These are phyloP conservation scores for Chaetomium tenue DNA, from an alignment of 495 filamentous ascomycete genomes.

Conservation along the genomic window DNA sequence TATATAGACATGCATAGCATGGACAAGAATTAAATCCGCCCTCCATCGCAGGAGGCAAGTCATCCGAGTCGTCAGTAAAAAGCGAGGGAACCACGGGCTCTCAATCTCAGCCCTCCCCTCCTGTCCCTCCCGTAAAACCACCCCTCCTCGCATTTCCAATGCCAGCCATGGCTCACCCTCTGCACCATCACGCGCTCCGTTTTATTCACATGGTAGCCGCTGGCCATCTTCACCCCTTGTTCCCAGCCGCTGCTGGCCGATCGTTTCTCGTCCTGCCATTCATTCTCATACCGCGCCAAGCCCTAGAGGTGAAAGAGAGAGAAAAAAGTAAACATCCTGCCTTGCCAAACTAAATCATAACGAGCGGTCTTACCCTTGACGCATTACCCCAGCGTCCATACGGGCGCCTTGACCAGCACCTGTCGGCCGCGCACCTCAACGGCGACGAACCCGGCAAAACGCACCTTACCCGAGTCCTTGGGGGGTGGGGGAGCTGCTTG, in stretches of 20 bases:
- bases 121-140: not conserved
- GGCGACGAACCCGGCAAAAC: conserved; percentile 80
- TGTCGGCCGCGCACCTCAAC: conserved; percentile 82
- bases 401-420: conserved; percentile 84
- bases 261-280: not conserved
- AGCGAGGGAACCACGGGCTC: conserved; percentile 3
- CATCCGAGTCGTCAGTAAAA: conserved; percentile 19
- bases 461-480: conserved; percentile 57
- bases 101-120: not conserved
- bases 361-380: not conserved
- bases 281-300: not conserved
- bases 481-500: conserved; percentile 42
- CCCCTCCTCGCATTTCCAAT: not conserved
- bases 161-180: not conserved
- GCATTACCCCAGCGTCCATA: conserved; percentile 61
- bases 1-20: conserved; percentile 19
- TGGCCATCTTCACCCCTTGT: not conserved
- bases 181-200: not conserved
- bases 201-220: conserved; percentile 5
- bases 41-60: not conserved
- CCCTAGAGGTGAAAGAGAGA: not conserved
- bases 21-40: conserved; percentile 12
- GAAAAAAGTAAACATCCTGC: conserved; percentile 3
- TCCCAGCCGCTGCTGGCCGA: not conserved
- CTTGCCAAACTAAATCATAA: not conserved